Percentiles rank a stretch among this genome's conserved stretches.
phyloP scores from a whole-genome alignment of 2,329 filamentous ascomycete species.

The Scytalidium lignicola region DNA sequence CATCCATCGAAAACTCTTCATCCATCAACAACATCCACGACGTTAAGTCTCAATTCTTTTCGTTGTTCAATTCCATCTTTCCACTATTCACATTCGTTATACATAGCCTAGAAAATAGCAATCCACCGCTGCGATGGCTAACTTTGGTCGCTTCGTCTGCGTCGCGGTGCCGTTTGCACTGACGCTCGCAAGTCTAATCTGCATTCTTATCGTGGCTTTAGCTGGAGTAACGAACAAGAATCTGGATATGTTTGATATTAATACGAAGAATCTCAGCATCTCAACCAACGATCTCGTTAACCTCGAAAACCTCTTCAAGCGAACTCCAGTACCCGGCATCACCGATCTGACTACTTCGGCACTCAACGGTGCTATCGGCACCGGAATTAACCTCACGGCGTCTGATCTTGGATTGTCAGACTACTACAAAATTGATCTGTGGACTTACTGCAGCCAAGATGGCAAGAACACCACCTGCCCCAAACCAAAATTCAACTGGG shows the following conservation, averaged over 20 bases:
- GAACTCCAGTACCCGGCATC: conserved; percentile 16
- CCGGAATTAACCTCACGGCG: conserved; percentile 48
- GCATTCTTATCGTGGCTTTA: conserved; percentile 53
- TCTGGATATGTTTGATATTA: conserved; percentile 55
- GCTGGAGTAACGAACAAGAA: conserved; percentile 51
- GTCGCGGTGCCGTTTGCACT: conserved; percentile 83
- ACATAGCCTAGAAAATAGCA: not conserved
- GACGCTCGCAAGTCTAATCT: conserved; percentile 71
- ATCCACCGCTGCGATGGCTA: conserved; percentile 49
- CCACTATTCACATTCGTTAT: not conserved
- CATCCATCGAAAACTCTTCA: not conserved
- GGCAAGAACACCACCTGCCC: conserved; percentile 60
- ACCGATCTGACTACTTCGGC: conserved; percentile 26
- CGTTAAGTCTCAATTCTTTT: not conserved
- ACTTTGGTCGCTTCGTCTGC: conserved; percentile 75
- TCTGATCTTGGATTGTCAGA: conserved; percentile 55
- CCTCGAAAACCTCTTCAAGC: conserved; percentile 15
- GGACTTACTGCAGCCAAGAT: conserved; percentile 71
- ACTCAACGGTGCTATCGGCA: conserved; percentile 10
- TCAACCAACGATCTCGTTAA: conserved; percentile 19
- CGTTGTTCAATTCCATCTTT: not conserved
- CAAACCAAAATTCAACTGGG: conserved; percentile 69
- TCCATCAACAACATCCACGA: not conserved
- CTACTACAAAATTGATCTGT: conserved; percentile 76
- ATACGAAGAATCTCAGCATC: conserved; percentile 52